These are phyloP conservation scores for Hygrophorus russula DNA, from an alignment of 768 basidiomycete genomes.

Conservation along the genomic window DNA sequence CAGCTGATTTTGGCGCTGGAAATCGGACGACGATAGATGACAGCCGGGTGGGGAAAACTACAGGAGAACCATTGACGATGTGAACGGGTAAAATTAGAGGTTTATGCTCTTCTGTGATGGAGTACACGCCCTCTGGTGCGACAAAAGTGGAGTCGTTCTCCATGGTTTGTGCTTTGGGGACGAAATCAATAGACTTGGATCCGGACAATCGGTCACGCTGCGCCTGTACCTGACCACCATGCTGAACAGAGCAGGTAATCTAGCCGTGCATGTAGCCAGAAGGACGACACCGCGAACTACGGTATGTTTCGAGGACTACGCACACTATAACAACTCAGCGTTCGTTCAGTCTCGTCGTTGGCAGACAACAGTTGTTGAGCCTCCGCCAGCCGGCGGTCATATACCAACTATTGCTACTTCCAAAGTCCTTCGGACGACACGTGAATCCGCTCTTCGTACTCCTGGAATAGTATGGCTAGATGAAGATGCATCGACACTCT, in stretches of 20 bases:
- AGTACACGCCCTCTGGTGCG: conserved; percentile 85
- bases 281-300: neutral
- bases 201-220: neutral
- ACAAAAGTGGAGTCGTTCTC: conserved; percentile 81
- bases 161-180: conserved; percentile 29
- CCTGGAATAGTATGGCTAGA: conserved; percentile 66
- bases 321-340: too few species aligned
- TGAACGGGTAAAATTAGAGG: conserved; percentile 36
- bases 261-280: neutral
- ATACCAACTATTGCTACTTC: conserved; percentile 64
- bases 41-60: conserved; percentile 48
- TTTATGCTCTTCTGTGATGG: conserved; percentile 79
- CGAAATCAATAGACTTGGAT: neutral
- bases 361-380: conserved; percentile 44
- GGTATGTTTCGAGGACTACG: too few species aligned
- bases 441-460: conserved; percentile 62
- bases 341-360: conserved; percentile 21
- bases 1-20: conserved; percentile 40
- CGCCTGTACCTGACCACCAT: too few species aligned
- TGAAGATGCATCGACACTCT: conserved; percentile 33
- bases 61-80: conserved; percentile 24
- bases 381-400: conserved; percentile 76
- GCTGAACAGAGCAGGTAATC: neutral
- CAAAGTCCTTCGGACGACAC: conserved; percentile 46
- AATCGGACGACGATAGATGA: conserved; percentile 55